These are phyloP conservation scores for Aspergillus glaucus DNA, from an alignment of 2,329 filamentous ascomycete species.

Conservation along the genomic window DNA sequence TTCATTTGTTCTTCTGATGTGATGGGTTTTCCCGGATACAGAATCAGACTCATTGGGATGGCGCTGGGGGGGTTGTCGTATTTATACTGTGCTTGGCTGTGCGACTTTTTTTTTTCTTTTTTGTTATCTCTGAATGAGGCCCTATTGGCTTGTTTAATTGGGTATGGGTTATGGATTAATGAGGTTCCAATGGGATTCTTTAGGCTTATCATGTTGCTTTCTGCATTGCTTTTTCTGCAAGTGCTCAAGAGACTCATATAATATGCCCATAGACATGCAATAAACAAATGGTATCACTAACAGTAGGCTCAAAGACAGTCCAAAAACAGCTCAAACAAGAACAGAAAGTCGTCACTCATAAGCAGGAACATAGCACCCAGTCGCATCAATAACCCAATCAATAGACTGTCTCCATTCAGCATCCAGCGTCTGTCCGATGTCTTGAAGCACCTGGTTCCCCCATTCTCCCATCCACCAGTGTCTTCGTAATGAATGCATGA, in stretches of 20 bases:
- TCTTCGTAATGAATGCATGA: conserved; percentile 54
- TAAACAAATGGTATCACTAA: not conserved
- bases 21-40: not conserved
- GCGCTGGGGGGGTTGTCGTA: not conserved
- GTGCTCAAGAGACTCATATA: not conserved
- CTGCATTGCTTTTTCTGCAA: not conserved
- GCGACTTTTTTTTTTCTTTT: not conserved
- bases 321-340: not conserved
- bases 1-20: not conserved
- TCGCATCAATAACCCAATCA: conserved; percentile 30
- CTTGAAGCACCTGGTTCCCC: conserved; percentile 59
- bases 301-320: not conserved
- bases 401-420: conserved; percentile 22
- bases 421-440: conserved; percentile 39
- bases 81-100: not conserved
- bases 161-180: not conserved
- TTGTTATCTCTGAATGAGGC: not conserved
- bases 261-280: not conserved
- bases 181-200: conserved; percentile 5
- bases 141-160: not conserved
- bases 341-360: conserved; percentile 1
- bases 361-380: conserved; percentile 20
- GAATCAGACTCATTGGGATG: not conserved
- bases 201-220: conserved; percentile 5
- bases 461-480: conserved; percentile 68